These are phyloP conservation scores for Linnemannia zychae DNA, from an alignment of 192 early-diverging fungal genomes.

Conservation along the genomic window DNA sequence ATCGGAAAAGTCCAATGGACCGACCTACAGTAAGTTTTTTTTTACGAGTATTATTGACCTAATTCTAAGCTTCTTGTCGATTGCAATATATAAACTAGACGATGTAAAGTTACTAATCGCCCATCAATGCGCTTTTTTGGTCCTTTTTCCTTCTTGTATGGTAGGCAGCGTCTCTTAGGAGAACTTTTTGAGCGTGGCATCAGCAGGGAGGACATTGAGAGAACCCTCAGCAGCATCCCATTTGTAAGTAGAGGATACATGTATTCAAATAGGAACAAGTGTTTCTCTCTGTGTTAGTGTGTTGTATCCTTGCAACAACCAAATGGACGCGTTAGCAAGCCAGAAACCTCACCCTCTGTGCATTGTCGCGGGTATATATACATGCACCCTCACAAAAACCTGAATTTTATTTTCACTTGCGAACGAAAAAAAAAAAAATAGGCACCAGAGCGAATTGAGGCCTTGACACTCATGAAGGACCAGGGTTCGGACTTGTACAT, in stretches of 20 bases:
- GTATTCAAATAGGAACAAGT: background rate
- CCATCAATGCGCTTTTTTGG: too few species aligned
- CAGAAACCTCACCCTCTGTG: background rate
- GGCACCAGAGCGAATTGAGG: slow-evolving; percentile 61
- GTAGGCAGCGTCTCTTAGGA: slow-evolving; percentile 30
- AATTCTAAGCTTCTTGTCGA: background rate
- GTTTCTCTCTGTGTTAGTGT: background rate
- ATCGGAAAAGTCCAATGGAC: slow-evolving; percentile 66
- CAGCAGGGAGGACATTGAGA: slow-evolving; percentile 19
- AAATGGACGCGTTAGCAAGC: background rate
- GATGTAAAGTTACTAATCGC: background rate
- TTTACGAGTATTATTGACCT: background rate
- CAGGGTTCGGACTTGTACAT: slow-evolving; percentile 65
- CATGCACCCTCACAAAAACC: background rate
- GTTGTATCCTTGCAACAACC: background rate
- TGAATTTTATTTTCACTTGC: background rate
- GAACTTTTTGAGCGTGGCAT: slow-evolving; percentile 29
- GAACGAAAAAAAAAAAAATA: slow-evolving; percentile 11
- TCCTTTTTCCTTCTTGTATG: background rate
- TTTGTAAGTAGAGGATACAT: slow-evolving; percentile 21
- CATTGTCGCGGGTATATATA: background rate
- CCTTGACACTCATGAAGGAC: slow-evolving; percentile 58
- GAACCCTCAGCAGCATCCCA: slow-evolving; percentile 23
- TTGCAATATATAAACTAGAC: background rate
- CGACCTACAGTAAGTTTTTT: slow-evolving; percentile 66